Conservation (phyloP, 2,329 filamentous ascomycete genomes). For the Claviceps digitariae region DNA sequence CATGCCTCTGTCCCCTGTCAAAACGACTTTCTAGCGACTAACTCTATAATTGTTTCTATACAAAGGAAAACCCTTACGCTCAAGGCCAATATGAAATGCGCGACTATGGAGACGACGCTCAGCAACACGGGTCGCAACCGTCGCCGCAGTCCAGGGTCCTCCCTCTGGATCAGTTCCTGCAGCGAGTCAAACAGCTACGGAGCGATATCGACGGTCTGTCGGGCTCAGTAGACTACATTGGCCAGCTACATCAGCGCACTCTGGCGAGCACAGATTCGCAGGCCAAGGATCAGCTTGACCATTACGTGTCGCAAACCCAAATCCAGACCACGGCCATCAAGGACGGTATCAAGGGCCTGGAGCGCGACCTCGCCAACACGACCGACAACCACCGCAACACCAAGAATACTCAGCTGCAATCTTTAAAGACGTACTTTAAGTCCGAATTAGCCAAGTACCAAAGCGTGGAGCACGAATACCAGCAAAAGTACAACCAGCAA, state of each 20-base stretch:
- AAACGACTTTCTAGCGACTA: background rate
- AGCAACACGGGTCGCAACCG: conserved; percentile 14
- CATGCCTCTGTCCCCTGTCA: background rate
- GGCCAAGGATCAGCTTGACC: conserved; percentile 47
- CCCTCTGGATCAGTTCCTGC: conserved; percentile 56
- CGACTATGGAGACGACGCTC: conserved; percentile 24
- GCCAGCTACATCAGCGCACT: conserved; percentile 56
- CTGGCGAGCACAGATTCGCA: conserved; percentile 50
- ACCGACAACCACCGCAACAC: conserved; percentile 43
- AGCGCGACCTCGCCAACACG: conserved; percentile 55
- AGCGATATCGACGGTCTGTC: conserved; percentile 53
- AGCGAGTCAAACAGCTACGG: conserved; percentile 52
- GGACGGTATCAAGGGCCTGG: conserved; percentile 64
- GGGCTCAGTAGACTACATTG: conserved; percentile 54
- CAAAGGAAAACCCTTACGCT: background rate
- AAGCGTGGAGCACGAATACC: conserved; percentile 57
- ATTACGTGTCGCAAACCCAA: conserved; percentile 56
- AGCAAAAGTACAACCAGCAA: conserved; percentile 59
- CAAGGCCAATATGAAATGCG: conserved; percentile 42
- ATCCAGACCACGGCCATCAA: conserved; percentile 62
- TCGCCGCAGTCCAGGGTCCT: conserved; percentile 12
- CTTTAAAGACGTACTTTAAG: conserved; percentile 60
- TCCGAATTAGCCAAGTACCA: conserved; percentile 58
- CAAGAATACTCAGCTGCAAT: conserved; percentile 57
- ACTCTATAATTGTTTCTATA: background rate